Percentiles rank a stretch among this genome's conserved stretches.
These are phyloP conservation scores for Trichoderma hamatum DNA, from an alignment of 2,329 filamentous ascomycete species.

Conservation along the genomic window DNA sequence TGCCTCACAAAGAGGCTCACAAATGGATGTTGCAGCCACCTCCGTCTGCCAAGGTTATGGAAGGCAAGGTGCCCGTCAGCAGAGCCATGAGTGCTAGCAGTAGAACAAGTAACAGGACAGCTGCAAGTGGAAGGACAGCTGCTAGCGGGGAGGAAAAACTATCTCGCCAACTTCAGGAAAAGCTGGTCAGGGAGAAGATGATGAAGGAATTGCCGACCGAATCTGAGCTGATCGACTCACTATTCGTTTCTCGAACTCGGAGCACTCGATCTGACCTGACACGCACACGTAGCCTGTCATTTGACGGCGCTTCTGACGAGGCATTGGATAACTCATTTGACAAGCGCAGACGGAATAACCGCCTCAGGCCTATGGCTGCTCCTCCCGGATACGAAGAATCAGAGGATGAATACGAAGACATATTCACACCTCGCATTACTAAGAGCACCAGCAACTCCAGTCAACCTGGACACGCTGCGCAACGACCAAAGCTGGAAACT, in stretches of 20 bases:
- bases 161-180: constrained; percentile 49
- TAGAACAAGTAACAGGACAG: constrained; percentile 50
- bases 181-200: constrained; percentile 51
- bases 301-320: constrained; percentile 44
- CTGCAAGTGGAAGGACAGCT: constrained; percentile 39
- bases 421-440: constrained; percentile 34
- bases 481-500: constrained; percentile 51
- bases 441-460: constrained; percentile 36
- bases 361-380: constrained; percentile 36
- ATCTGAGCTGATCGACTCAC: constrained; percentile 49
- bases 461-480: constrained; percentile 41
- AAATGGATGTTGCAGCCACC: constrained; percentile 93
- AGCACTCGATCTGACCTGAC: constrained; percentile 39
- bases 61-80: constrained; percentile 74
- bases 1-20: constrained; percentile 68
- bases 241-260: constrained; percentile 41
- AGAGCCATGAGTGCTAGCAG: constrained; percentile 63
- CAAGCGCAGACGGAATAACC: constrained; percentile 34
- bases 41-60: constrained; percentile 88
- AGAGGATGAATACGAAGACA: constrained; percentile 40
- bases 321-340: constrained; percentile 38
- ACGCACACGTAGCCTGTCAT: constrained; percentile 44
- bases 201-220: constrained; percentile 49
- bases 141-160: constrained; percentile 41
- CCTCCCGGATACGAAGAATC: constrained; percentile 39